phyloP scores from a whole-genome alignment of 1,284 basidiomycete genomes.

The Ganoderma lingzhi region DNA sequence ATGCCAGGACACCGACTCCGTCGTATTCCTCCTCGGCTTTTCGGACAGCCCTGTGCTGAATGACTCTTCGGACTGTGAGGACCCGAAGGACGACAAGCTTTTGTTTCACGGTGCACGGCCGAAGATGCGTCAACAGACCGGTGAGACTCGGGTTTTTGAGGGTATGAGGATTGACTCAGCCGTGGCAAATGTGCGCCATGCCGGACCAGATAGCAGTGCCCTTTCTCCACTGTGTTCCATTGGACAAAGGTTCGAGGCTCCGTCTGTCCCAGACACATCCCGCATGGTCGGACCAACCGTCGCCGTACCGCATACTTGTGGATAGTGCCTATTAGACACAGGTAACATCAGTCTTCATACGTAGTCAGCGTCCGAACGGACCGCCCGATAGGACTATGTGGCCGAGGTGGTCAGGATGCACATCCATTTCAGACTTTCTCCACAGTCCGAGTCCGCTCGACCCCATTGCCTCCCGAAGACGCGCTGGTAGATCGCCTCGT shows the following conservation, averaged over 20 bases:
- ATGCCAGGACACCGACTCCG: not conserved
- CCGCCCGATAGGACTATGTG: not conserved
- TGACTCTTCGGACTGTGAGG: not conserved
- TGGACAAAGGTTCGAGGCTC: not conserved
- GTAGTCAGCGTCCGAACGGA: not conserved
- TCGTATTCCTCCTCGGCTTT: not conserved
- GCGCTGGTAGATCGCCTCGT: not conserved
- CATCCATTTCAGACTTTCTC: conserved; percentile 15
- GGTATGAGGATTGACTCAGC: not conserved
- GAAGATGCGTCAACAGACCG: not conserved
- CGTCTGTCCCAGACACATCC: not conserved
- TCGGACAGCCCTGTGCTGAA: not conserved
- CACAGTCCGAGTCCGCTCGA: conserved; percentile 27
- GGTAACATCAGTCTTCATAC: not conserved
- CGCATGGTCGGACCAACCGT: not conserved
- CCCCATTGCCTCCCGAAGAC: conserved; percentile 20
- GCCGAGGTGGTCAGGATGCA: not conserved
- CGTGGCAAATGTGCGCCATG: not conserved
- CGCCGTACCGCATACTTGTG: not conserved
- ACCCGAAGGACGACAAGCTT: not conserved
- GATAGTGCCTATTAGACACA: not conserved
- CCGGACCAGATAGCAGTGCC: not conserved
- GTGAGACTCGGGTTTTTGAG: not conserved
- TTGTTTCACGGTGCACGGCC: not conserved
- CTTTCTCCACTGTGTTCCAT: not conserved